A percentile compares a stretch with the other conserved stretches of the same genome.
Evolutionary conservation across 2,329 filamentous ascomycete genomes (phyloP).

Genomic region (Penicillium sp.): DNA sequence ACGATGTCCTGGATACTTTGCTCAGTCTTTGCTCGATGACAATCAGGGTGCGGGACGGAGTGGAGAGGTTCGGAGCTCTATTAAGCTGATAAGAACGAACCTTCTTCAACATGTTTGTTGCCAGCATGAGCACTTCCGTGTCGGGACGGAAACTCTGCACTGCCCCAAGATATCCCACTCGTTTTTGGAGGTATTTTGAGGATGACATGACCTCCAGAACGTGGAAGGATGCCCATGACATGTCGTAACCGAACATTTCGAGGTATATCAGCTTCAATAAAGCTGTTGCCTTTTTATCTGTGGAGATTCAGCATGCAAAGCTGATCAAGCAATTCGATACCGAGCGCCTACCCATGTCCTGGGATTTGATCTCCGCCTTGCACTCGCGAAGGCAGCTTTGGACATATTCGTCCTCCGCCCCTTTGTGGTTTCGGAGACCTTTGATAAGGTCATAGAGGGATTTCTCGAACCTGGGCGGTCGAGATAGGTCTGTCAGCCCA

Average conservation of each 20-base stretch:
- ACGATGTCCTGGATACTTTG: constrained; percentile 49
- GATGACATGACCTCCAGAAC: constrained; percentile 99
- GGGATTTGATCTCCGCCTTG: constrained; percentile 83
- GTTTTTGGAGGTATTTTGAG: constrained; percentile 89
- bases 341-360: constrained; percentile 78
- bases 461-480: constrained; percentile 83
- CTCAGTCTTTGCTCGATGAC: constrained; percentile 16
- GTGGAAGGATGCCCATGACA: constrained; percentile 99
- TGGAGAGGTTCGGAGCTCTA: neutral
- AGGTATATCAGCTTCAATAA: constrained; percentile 95
- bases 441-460: constrained; percentile 98
- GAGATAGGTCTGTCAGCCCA: neutral
- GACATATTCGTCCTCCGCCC: constrained; percentile 92
- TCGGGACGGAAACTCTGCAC: constrained; percentile 95
- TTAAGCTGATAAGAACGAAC: constrained; percentile 39
- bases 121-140: constrained; percentile 96
- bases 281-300: constrained; percentile 93
- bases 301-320: constrained; percentile 10
- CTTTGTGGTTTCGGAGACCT: constrained; percentile 92
- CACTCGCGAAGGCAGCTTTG: constrained; percentile 94
- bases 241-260: constrained; percentile 98
- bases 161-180: constrained; percentile 90
- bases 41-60: neutral
- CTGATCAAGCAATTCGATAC: neutral
- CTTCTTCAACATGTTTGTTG: constrained; percentile 96